Evolutionary conservation across 176 grass and related monocot species (phyloP).

Genomic region (Carex myosuroides): DNA sequence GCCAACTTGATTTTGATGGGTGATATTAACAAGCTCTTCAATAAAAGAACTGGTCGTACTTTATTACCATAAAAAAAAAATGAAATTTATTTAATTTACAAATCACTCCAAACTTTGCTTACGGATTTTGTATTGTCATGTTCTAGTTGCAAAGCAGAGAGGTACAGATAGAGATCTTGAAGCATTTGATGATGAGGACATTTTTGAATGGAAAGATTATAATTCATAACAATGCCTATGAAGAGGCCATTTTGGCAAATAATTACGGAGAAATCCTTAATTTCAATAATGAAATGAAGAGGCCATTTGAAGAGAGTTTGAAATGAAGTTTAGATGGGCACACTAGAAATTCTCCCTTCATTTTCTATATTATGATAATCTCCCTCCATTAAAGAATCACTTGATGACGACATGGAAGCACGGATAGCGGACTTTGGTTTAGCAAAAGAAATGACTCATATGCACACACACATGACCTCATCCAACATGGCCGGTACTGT

Average conservation of each 20-base stretch:
- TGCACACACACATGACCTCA: too few relatives aligned
- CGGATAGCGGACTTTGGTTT: too few relatives aligned
- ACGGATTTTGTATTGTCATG: not conserved
- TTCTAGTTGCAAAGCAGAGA: not conserved
- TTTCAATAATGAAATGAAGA: not conserved
- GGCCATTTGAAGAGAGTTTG: too few relatives aligned
- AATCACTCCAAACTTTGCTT: not conserved
- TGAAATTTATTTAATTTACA: not conserved
- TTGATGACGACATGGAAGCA: too few relatives aligned
- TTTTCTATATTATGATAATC: too few relatives aligned
- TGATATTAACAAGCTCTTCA: not conserved
- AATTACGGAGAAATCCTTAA: not conserved
- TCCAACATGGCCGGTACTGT: too few relatives aligned
- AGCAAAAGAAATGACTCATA: too few relatives aligned
- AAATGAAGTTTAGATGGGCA: not conserved
- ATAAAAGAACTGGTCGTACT: not conserved
- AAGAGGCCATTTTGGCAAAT: not conserved
- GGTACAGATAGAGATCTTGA: not conserved
- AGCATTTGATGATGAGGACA: not conserved
- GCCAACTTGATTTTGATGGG: not conserved
- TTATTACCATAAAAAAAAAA: too few relatives aligned
- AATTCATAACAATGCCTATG: too few relatives aligned
- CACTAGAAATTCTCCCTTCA: too few relatives aligned
- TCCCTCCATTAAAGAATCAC: too few relatives aligned
- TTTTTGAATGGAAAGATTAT: not conserved